phyloP scores from a whole-genome alignment of 2,329 filamentous ascomycete genomes.

The Monilinia aucupariae region DNA sequence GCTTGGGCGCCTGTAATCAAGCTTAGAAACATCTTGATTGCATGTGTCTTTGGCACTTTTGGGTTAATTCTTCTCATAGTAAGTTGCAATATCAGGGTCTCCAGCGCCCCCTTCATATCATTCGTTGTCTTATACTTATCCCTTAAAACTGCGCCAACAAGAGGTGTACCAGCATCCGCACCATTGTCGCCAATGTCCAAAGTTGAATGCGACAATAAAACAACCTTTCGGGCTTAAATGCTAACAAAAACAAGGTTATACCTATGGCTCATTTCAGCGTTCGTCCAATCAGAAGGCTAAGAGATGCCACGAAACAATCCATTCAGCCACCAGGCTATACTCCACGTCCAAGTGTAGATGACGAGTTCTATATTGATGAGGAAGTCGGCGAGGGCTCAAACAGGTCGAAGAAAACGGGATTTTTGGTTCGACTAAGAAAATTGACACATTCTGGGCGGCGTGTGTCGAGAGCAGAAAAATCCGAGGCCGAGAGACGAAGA shows the following conservation, averaged over 20 bases:
- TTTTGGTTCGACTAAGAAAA: conserved; percentile 30
- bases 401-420: conserved; percentile 33
- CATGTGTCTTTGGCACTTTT: conserved; percentile 77
- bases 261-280: conserved; percentile 80
- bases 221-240: no score
- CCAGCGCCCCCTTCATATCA: neutral
- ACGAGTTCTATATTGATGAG: conserved; percentile 22
- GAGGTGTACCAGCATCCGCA: no score
- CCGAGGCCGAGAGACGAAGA: conserved; percentile 37
- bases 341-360: conserved; percentile 29
- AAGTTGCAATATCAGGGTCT: neutral
- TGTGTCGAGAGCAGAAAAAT: conserved; percentile 35
- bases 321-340: conserved; percentile 34
- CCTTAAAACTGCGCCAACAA: no score
- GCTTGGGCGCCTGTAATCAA: conserved; percentile 70
- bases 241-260: conserved; percentile 42
- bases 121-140: neutral
- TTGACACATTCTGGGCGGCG: conserved; percentile 26
- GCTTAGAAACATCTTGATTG: conserved; percentile 74
- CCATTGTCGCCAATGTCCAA: no score
- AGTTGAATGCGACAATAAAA: no score
- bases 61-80: conserved; percentile 63
- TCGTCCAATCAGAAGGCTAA: conserved; percentile 50
- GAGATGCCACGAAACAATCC: conserved; percentile 33
- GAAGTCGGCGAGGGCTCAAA: conserved; percentile 25